Base-by-base conservation (phyloP, 1,284 basidiomycete species). In the Cryptococcus wingfieldii region DNA sequence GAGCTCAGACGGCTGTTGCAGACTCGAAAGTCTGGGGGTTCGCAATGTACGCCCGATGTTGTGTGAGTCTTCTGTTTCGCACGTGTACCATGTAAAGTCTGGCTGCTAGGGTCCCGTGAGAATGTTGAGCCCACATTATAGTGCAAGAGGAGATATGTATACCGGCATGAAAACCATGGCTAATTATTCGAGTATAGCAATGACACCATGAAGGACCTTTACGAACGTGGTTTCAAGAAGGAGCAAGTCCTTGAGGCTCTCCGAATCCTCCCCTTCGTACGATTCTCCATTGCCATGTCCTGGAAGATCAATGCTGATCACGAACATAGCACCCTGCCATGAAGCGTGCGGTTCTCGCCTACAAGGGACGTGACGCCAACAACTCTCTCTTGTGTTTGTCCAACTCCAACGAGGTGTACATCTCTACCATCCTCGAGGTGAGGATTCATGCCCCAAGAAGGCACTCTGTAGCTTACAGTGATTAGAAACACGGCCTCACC, bases 391-490 rank as follows among this genome's bases (percentile, higher is more conserved):
- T 97, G 66, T 90, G 92, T 69, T 83, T 98, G 45, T 95, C 91
- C 61, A 98, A 97, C 77, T 87, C 92, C 54, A 98, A 98, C 79
- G 82, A 84, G 5, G 84, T 98, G 54, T 98, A 92, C 80, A 98
- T 96, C 69, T 79, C 83, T 19, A 92, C 91, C 25, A 92, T 95
- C 65, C 83, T 96, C 59, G 81, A 89, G 81, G 89, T 87, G 61
- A 50, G 75, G 64, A 10, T 23, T 16, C 14, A 37, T 23, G 23
- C 19, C 5, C n/a, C 47, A 12, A 49, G 37, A 5, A 6, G 56
- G 14, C 6, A 37, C 10, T 16, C 47, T 34, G 55, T 52, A 51
- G 9, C 28, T 27, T 38, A 38, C 39, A 51, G 2, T 19, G 13
- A 43, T 25, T 66, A 91, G 88, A 81, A 86, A 57, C 88, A 89